A percentile compares a stretch with the other conserved stretches of the same genome.
Evolutionary conservation across 257 asterid genomes (phyloP).

Genomic region (Jaltomata sinuosa): DNA sequence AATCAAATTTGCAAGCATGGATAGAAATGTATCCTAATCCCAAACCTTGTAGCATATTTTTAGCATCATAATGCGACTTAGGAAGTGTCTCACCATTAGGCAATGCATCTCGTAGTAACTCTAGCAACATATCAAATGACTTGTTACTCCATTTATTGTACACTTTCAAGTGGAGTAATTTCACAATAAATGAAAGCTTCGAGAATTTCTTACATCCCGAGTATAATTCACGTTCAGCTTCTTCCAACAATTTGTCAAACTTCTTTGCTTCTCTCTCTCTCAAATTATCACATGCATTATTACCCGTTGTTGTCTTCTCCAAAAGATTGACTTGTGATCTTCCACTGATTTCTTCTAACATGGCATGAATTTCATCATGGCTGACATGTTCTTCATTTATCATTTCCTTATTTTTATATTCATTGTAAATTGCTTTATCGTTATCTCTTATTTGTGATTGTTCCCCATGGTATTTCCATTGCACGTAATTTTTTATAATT

Average conservation of each 20-base stretch:
- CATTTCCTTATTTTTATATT: too few species aligned
- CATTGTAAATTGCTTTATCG: too few species aligned
- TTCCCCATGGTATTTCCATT: too few species aligned
- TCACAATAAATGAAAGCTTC: neutral
- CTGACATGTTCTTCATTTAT: neutral
- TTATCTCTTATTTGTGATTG: too few species aligned
- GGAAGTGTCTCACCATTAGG: neutral
- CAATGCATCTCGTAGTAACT: neutral
- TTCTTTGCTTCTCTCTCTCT: too few species aligned
- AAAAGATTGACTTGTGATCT: neutral
- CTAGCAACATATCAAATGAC: neutral
- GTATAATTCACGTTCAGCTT: neutral
- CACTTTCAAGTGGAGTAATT: neutral
- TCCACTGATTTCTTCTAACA: neutral
- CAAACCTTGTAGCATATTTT: neutral
- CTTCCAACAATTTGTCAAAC: neutral
- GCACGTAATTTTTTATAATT: too few species aligned
- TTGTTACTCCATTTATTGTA: neutral
- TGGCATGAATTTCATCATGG: too few species aligned
- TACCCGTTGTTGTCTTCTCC: neutral
- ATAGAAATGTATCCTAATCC: neutral
- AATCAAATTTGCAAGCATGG: neutral
- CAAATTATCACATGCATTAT: neutral
- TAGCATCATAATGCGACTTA: neutral
- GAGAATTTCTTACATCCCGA: neutral